Evolutionary conservation across 1,284 basidiomycete genomes (phyloP), one percentile per base, ranked within the genome.

Genomic region (Phylloporus sp.): DNA sequence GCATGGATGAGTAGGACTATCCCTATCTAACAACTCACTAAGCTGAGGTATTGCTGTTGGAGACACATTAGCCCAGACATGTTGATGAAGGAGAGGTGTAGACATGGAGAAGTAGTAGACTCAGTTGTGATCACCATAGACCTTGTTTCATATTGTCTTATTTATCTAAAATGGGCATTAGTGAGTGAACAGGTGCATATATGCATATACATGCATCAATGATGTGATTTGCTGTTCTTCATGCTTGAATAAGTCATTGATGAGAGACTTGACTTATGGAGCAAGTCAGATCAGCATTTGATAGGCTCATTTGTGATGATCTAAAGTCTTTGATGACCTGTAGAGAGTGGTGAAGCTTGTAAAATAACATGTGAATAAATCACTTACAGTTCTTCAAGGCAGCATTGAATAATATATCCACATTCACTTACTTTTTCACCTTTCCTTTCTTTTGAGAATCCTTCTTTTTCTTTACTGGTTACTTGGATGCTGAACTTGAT

Each of bases 221-320:
- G 58, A 60, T 15, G 8, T 20, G 27, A 60, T 27, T 25, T 10
- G 19, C 19, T 7, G n/a, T 6, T 60, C 58, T n/a, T 41, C 7
- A 11, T 60, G n/a, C n/a, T 60, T 60, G 58, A 27, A 60, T 25
- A 39, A 10, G 20, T 60, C 14, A 19, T 60, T 60, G 39, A 60
- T 8, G 10, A 60, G 58, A 10, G 17, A 20, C 41, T 60, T 60
- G 58, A 60, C 41, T 45, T 2, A 25, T 29, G 41, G 58, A 29
- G 41, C 27, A 29, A 60, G 25, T 29, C 27, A 10, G 29, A 60
- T 29, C 8, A 60, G 15, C 41, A 60, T 11, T 15, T 45, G 58
- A 15, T 60, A 60, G 12, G 27, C 58, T 10, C 41, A 5, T 60
- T 29, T 60, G 10, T 60, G 25, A 12, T 17, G 25, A 32, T 57